Base-by-base conservation (phyloP, 2,329 filamentous ascomycete species). In the Blumeriella jaapii region DNA sequence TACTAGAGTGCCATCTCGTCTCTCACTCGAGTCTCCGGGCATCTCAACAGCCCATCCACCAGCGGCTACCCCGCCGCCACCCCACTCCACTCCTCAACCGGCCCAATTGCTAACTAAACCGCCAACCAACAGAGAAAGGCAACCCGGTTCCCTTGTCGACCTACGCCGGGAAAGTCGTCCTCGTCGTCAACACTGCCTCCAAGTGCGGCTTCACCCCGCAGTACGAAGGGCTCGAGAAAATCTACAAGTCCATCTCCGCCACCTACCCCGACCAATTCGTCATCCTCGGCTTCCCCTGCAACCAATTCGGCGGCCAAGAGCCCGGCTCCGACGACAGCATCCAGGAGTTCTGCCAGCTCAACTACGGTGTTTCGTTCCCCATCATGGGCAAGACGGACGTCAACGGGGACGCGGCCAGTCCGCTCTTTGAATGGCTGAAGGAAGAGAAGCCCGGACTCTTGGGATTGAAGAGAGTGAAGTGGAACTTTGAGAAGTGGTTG, bases 401-500 rank as follows among this genome's bases (percentile, higher is more conserved):
- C 55, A 98, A 98, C 59, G 91, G 91, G 53, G 74, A 81, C 51
- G 67, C 75, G 18, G 81, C 86, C 30, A 74, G 76, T 51, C 86
- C 87, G 1, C 61, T 94, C 23, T 96, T 71, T 60, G 70, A 82
- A 57, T 98, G 73, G 73, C 60, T 81, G 55, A 81, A 80, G 67
- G 60, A 62, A 27, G 64, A 78, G 61, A 80, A 85, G 67, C 72
- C 89, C 1, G 87, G 91, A 14, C 55, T 95, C 37, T 63, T 96
- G 63, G 91, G 91, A 13, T 59, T 96, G 55, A 89, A 93, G 78
- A 63, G 78, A 44, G 69, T 98, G 53, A 95, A 96, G 80, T 98
- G 91, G 91, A 98, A 98, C 65, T 98, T 96, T 67, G 91, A 98
- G 63, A 98, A 98, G 74, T 98, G 95, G 64, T 65, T 98, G 45